Base-by-base conservation (phyloP, 2,329 filamentous ascomycete species). In the Hysterium pulicare region DNA sequence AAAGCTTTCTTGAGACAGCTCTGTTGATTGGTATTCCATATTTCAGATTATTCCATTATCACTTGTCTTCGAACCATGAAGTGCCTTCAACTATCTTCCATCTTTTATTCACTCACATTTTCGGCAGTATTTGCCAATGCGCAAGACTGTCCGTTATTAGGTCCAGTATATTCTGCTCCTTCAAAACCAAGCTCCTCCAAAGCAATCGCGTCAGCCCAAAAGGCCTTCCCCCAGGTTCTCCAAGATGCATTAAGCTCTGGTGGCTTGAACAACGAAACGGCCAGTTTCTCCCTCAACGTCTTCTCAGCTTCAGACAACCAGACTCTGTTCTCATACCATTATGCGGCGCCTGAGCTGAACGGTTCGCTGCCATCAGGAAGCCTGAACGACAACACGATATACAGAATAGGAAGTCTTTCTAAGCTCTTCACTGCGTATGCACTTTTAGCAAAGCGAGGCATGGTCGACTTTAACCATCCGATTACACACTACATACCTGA, bases 331-430 rank as follows among this genome's bases (percentile, higher is more conserved):
- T 53, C 59, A 5, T 62, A 66, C 19, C 62, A 63, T 17, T 62
- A 68, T 40, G 66, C 64, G 5, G 61, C 63, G n/a, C 58, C 60
- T 8, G 50, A 48, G 6, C 49, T 65, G 11, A 50, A 40, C 6
- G 42, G 31, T 9, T 35, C 44, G 17, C 45, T 30, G 21, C 48
- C 40, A 26, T 33, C 31, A 11, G 46, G 40, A 5, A 46, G 38
- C 55, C 68, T 71, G 5, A 60, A 71, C 45, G 44, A 49, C 4
- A 49, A 72, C 41, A 69, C 68, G 0, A 61, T 73, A 3, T 77
- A 72, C 40, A 61, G 72, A 1, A 59, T 76, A 4, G 73, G 67
- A 11, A 75, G 72, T 46, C 53, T 75, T 9, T 71, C 71, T 8
- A 76, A 77, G 51, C 51, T 73, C 5, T 65, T 72, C 46, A 71